Evolutionary conservation across 1,284 basidiomycete genomes (phyloP).

Genomic region (Leucoagaricus sp.): DNA sequence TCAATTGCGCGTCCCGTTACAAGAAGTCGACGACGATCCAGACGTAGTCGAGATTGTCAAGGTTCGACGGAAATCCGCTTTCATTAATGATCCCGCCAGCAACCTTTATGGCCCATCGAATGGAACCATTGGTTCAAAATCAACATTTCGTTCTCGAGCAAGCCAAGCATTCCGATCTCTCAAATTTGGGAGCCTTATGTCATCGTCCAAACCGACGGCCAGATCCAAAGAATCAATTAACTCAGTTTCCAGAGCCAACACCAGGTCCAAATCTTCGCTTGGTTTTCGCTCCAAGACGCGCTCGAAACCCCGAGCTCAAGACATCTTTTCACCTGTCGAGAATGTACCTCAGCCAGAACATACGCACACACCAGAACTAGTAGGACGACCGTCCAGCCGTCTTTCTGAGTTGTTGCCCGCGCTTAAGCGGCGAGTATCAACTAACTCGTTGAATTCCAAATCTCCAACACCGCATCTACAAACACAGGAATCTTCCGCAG

Average conservation of each 20-base stretch:
- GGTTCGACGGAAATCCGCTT: constrained; percentile 48
- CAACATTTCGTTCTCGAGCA: constrained; percentile 33
- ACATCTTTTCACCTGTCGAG: constrained; percentile 35
- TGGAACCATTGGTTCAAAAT: background rate
- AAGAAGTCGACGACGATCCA: constrained; percentile 45
- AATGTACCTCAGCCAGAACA: constrained; percentile 9
- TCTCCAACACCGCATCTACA: background rate
- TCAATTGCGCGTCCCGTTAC: background rate
- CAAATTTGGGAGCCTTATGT: constrained; percentile 35
- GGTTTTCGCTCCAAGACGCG: background rate
- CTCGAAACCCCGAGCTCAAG: constrained; percentile 36
- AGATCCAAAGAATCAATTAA: background rate
- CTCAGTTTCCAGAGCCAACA: background rate
- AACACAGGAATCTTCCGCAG: background rate
- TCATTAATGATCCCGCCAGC: constrained; percentile 25
- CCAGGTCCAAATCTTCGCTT: background rate
- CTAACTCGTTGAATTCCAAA: constrained; percentile 24
- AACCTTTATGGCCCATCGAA: background rate
- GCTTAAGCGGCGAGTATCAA: constrained; percentile 24
- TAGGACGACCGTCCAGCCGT: constrained; percentile 32
- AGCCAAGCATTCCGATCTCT: constrained; percentile 64
- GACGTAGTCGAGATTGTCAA: constrained; percentile 72
- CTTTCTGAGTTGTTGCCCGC: constrained; percentile 40
- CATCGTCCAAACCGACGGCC: constrained; percentile 14
- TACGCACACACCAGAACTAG: constrained; percentile 24